Base-by-base conservation (phyloP, 1,139 yeast species). In the Candida sp. region DNA sequence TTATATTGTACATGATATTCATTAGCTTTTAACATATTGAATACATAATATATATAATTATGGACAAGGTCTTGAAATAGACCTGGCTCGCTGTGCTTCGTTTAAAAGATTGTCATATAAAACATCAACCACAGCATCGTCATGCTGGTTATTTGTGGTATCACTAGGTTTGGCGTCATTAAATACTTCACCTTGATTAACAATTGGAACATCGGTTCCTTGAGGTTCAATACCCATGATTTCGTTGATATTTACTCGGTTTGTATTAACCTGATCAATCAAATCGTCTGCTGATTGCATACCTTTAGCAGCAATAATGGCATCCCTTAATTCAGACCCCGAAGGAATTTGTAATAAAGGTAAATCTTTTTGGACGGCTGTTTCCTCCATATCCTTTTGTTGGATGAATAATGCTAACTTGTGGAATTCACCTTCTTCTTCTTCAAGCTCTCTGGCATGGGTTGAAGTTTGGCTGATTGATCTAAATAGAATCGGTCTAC, bases 381-480 rank as follows among this genome's bases (percentile, higher is more conserved):
- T 44, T 4, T 49, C 47, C 7, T 45, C 44, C 6, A 50, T 52
- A 42, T 53, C 54, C 48, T 81, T 76, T 57, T 80, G 87, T 56
- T 83, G 87, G 53, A 84, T 82, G 55, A 80, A 84, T 55, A 77
- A 79, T 12, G 95, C 95, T 80, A 88, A 81, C 63, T 86, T 82
- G 63, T 88, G 96, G 49, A 89, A 75, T 56, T 87, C 96, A 51
- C 97, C 97, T 70, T 90, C 97, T 62, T 90, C 97, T 49, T 83
- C 81, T 56, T 89, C 96, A 60, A 85, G 89, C 51, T 77, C 81
- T 58, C 81, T 85, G 21, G 90, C 86, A 52, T 82, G 82, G 5
- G 79, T 56, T 0, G 87, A 82, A 0, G 88, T 82, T 50, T 79
- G 85, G 1, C 89, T 82, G 5, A 80, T 68, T 3, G 82, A 78